These are phyloP conservation scores for Claviceps maximensis DNA, from an alignment of 2,329 filamentous ascomycete species.

Conservation along the genomic window DNA sequence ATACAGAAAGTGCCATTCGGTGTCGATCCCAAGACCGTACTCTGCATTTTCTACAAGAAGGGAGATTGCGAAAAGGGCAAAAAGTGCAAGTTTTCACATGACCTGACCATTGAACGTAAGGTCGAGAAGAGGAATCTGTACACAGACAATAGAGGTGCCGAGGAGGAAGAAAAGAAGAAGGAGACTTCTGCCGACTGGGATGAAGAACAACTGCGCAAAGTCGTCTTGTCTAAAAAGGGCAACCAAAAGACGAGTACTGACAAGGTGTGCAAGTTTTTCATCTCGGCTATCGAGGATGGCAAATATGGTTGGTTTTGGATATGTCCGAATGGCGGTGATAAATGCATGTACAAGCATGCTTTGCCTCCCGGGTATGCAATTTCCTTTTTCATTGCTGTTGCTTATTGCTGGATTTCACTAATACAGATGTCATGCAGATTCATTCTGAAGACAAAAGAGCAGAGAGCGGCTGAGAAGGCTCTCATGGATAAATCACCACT, in stretches of 20 bases:
- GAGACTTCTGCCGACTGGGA: conserved; percentile 97
- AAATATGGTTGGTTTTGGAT: conserved; percentile 99
- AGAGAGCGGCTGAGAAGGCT: conserved; percentile 88
- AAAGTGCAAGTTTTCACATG: conserved; percentile 97
- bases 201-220: conserved; percentile 83
- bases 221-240: conserved; percentile 91
- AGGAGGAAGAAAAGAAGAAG: conserved; percentile 67
- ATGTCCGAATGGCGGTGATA: conserved; percentile 90
- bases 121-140: conserved; percentile 87
- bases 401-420: conserved; percentile 12
- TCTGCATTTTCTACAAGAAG: conserved; percentile 96
- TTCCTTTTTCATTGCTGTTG: background rate
- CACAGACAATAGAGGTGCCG: conserved; percentile 60
- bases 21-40: conserved; percentile 92
- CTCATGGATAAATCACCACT: conserved; percentile 90
- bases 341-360: conserved; percentile 98
- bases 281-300: conserved; percentile 90
- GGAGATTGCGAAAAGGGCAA: conserved; percentile 92
- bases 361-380: conserved; percentile 75
- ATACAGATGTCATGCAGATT: conserved; percentile 45
- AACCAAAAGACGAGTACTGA: conserved; percentile 93
- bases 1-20: conserved; percentile 97
- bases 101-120: conserved; percentile 79
- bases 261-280: conserved; percentile 98
- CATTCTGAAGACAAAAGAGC: conserved; percentile 94